phyloP scores from a whole-genome alignment of 352 stramenopile species.

The Pilasporangium apinafurcum region DNA sequence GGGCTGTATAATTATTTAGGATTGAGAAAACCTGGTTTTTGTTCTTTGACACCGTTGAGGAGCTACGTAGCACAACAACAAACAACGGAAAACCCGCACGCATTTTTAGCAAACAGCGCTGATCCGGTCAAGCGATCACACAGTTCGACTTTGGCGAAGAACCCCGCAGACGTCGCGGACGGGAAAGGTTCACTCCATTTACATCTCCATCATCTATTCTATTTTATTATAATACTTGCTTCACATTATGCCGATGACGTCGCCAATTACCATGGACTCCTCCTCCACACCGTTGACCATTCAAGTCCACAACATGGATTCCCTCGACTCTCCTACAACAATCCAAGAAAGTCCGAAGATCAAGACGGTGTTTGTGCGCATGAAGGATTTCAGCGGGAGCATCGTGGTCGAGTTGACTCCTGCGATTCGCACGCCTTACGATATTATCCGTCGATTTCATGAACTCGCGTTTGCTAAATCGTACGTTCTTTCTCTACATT shows the following conservation, averaged over 20 bases:
- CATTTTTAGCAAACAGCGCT: no score
- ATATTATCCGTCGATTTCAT: conserved; percentile 64
- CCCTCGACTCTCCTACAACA: not conserved
- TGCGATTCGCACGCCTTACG: conserved; percentile 19
- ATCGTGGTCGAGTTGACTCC: conserved; percentile 49
- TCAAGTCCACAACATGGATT: conserved; percentile 29
- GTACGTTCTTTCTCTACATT: conserved; percentile 17
- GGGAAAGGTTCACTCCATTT: conserved; percentile 9
- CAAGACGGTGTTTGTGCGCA: conserved; percentile 61
- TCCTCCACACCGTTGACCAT: conserved; percentile 25
- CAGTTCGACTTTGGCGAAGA: conserved; percentile 23
- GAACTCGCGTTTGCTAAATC: conserved; percentile 65
- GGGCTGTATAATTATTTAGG: no score
- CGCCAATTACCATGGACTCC: conserved; percentile 10
- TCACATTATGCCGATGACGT: conserved; percentile 38
- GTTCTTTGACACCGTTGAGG: no score
- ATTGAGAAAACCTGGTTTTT: no score
- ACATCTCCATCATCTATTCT: conserved; percentile 2
- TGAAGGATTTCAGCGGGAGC: conserved; percentile 60
- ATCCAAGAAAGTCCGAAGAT: no score
- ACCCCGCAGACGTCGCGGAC: conserved; percentile 3
- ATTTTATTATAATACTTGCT: not conserved
- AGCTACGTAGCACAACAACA: no score
- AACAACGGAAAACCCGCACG: no score
- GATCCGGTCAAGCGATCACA: no score